A percentile compares a stretch with the other conserved stretches of the same genome.
These are phyloP conservation scores for Verticillium nubilum DNA, from an alignment of 2,329 filamentous ascomycete species.

Conservation along the genomic window DNA sequence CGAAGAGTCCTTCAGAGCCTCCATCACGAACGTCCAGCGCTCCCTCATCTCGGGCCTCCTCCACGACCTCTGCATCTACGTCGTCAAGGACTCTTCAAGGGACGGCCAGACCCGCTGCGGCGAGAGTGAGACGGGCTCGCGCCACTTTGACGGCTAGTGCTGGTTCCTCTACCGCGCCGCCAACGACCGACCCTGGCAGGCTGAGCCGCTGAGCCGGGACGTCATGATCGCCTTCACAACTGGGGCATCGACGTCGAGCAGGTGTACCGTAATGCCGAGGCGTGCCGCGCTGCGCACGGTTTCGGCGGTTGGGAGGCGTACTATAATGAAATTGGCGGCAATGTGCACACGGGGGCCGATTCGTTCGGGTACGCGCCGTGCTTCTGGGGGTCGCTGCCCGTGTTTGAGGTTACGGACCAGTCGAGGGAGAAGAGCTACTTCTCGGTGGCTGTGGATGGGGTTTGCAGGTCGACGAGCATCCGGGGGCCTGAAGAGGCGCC, in stretches of 20 bases:
- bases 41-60: neutral
- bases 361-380: neutral
- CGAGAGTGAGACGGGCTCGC: neutral
- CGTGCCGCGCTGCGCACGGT: neutral
- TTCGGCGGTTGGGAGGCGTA: neutral
- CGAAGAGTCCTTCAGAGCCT: neutral
- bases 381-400: neutral
- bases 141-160: neutral
- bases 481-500: conserved; percentile 44
- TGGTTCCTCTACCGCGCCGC: neutral
- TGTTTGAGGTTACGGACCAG: neutral
- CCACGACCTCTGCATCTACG: neutral
- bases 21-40: neutral
- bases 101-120: neutral
- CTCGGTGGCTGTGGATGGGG: neutral
- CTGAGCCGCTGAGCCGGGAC: neutral
- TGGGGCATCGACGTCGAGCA: neutral
- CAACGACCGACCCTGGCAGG: neutral
- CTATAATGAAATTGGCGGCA: neutral
- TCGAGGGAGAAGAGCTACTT: neutral
- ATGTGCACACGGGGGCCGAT: neutral
- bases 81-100: conserved; percentile 1
- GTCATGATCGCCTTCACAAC: neutral
- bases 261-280: neutral
- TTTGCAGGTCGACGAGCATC: neutral